phyloP scores from a whole-genome alignment of 768 basidiomycete species.

The Macrolepiota albuminosa region DNA sequence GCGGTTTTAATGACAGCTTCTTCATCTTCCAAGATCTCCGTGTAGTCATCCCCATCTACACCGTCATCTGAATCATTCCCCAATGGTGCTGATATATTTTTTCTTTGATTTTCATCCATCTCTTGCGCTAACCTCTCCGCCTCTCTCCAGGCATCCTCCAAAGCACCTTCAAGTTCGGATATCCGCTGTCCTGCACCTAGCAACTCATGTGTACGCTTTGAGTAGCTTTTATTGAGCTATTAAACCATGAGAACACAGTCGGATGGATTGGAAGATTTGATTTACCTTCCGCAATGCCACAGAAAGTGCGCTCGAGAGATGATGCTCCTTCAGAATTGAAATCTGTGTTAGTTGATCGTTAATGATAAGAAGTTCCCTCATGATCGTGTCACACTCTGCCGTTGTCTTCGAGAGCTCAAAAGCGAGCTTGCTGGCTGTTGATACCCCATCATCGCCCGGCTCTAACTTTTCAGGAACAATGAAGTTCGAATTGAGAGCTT shows the following conservation, averaged over 20 bases:
- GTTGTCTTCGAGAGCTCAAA: conserved; percentile 58
- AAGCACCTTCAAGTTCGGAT: conserved; percentile 56
- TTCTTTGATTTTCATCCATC: conserved; percentile 57
- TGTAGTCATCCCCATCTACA: conserved; percentile 15
- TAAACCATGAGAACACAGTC: not conserved
- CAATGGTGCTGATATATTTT: conserved; percentile 6
- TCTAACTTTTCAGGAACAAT: conserved; percentile 28
- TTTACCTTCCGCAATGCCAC: conserved; percentile 69
- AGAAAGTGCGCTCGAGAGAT: conserved; percentile 72
- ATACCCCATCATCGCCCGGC: conserved; percentile 33
- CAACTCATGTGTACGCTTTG: conserved; percentile 58
- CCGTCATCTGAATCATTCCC: conserved; percentile 22
- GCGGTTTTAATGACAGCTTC: conserved; percentile 42
- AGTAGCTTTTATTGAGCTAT: conserved; percentile 67
- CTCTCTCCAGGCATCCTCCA: conserved; percentile 78
- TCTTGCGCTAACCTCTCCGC: conserved; percentile 71
- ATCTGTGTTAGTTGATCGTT: conserved; percentile 66
- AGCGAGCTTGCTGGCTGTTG: conserved; percentile 38
- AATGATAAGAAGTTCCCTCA: conserved; percentile 53
- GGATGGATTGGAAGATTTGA: not conserved
- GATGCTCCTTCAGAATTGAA: conserved; percentile 51
- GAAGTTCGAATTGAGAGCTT: conserved; percentile 57
- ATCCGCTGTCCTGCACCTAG: conserved; percentile 41
- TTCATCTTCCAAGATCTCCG: conserved; percentile 15
- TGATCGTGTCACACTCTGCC: conserved; percentile 51